Evolutionary conservation across 371 early-diverging fungal species (phyloP).

Genomic region (Mycotypha africana): DNA sequence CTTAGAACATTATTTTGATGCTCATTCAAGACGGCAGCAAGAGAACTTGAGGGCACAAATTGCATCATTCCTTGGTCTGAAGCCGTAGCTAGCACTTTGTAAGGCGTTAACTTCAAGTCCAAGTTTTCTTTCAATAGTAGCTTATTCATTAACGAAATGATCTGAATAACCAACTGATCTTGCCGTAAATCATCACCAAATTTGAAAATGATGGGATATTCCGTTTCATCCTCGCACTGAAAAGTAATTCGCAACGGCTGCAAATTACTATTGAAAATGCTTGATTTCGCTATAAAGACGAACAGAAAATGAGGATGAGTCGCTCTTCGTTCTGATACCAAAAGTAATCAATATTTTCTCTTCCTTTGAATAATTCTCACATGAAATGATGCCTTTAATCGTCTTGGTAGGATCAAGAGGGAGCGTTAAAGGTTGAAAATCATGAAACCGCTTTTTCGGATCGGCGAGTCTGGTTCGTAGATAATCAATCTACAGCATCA

Average conservation of each 20-base stretch:
- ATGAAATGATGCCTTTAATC: conserved; percentile 73
- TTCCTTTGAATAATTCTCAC: not conserved
- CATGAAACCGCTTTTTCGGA: conserved; percentile 69
- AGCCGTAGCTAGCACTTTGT: conserved; percentile 93
- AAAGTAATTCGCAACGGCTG: conserved; percentile 85
- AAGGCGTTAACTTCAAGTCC: conserved; percentile 88
- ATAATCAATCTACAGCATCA: conserved; percentile 61
- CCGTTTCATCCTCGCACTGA: conserved; percentile 65
- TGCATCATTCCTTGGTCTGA: conserved; percentile 90
- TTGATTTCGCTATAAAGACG: conserved; percentile 60
- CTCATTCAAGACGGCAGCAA: conserved; percentile 88
- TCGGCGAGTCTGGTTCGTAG: conserved; percentile 72
- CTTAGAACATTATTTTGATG: conserved; percentile 76
- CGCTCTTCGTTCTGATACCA: no score
- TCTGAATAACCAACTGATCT: conserved; percentile 96
- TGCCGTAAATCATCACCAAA: conserved; percentile 95
- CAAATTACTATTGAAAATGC: conserved; percentile 88
- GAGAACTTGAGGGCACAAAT: conserved; percentile 79
- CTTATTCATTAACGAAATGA: conserved; percentile 93
- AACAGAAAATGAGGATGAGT: no score
- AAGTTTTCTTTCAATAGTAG: conserved; percentile 90
- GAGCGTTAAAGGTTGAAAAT: conserved; percentile 39
- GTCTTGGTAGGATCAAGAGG: conserved; percentile 81
- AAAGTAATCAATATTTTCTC: not conserved
- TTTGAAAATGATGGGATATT: conserved; percentile 93